Evolutionary conservation across 2,329 filamentous ascomycete species (phyloP).

Genomic region (Sarocladiaceae sp.): DNA sequence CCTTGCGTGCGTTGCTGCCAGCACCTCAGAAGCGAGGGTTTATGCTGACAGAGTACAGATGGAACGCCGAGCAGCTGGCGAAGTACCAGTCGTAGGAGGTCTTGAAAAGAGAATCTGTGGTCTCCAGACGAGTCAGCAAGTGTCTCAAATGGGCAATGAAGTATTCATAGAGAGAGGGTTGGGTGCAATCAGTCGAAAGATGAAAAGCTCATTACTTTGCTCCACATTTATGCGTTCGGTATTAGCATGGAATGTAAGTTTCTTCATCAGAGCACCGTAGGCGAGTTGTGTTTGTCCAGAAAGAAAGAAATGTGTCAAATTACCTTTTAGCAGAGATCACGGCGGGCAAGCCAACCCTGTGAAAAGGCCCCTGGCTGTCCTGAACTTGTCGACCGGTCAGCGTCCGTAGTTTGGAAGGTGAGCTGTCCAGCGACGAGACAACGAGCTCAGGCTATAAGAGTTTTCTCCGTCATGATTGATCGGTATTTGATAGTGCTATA

Average conservation of each 20-base stretch:
- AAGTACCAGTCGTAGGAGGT: constrained; percentile 40
- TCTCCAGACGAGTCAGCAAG: constrained; percentile 15
- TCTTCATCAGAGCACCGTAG: constrained; percentile 52
- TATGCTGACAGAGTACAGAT: constrained; percentile 19
- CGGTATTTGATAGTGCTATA: constrained; percentile 42
- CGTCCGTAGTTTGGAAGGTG: not conserved
- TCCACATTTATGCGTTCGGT: constrained; percentile 61
- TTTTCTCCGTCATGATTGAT: constrained; percentile 32
- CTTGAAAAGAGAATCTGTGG: constrained; percentile 10
- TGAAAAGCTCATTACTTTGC: constrained; percentile 70
- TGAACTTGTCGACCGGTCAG: not conserved
- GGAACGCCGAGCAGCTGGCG: constrained; percentile 40
- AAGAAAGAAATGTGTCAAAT: constrained; percentile 17
- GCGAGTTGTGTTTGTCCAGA: constrained; percentile 9
- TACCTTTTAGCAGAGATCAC: constrained; percentile 17
- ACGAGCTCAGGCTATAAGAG: constrained; percentile 24
- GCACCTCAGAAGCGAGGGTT: constrained; percentile 14
- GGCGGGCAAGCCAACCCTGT: constrained; percentile 1
- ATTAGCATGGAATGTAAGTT: constrained; percentile 72
- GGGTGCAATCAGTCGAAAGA: constrained; percentile 65
- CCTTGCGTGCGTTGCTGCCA: constrained; percentile 48
- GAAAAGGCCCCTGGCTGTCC: not conserved
- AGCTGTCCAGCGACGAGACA: constrained; percentile 9
- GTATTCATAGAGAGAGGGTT: constrained; percentile 22
- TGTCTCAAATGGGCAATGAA: constrained; percentile 17